A percentile compares a stretch with the other conserved stretches of the same genome.
Conservation (phyloP, 2,329 filamentous ascomycete species). For the Magnaporthales sp. region DNA sequence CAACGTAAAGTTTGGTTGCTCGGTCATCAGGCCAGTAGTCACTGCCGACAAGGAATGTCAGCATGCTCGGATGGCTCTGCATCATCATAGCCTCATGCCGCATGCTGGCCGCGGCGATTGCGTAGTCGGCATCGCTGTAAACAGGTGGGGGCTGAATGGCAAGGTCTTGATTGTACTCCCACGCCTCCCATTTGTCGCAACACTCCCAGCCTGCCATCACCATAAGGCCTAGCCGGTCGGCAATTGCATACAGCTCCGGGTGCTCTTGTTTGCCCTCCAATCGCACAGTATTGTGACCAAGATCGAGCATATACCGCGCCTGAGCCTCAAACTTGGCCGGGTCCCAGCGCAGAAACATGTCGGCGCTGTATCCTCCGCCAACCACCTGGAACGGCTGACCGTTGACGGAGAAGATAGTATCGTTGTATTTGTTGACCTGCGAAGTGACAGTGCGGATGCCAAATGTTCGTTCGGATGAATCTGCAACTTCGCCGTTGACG, state of each 20-base stretch:
- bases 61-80: conserved; percentile 49
- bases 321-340: conserved; percentile 35
- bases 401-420: conserved; percentile 48
- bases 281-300: conserved; percentile 55
- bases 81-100: conserved; percentile 51
- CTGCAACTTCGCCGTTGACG: conserved; percentile 18
- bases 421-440: conserved; percentile 39
- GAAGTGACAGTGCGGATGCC: conserved; percentile 48
- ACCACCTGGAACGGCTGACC: conserved; percentile 49
- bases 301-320: conserved; percentile 45
- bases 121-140: conserved; percentile 47
- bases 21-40: conserved; percentile 55
- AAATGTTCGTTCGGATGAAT: conserved; percentile 29
- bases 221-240: conserved; percentile 52
- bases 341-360: conserved; percentile 54
- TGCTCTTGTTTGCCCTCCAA: conserved; percentile 59
- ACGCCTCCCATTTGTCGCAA: conserved; percentile 61
- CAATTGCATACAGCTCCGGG: conserved; percentile 48
- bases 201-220: conserved; percentile 57
- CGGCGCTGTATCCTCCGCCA: conserved; percentile 50
- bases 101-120: conserved; percentile 44
- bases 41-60: conserved; percentile 51
- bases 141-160: conserved; percentile 22
- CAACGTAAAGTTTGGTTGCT: conserved; percentile 43
- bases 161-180: conserved; percentile 49